Evolutionary conservation across 768 basidiomycete genomes (phyloP).

Genomic region (Xerocomellus chrysenteron): DNA sequence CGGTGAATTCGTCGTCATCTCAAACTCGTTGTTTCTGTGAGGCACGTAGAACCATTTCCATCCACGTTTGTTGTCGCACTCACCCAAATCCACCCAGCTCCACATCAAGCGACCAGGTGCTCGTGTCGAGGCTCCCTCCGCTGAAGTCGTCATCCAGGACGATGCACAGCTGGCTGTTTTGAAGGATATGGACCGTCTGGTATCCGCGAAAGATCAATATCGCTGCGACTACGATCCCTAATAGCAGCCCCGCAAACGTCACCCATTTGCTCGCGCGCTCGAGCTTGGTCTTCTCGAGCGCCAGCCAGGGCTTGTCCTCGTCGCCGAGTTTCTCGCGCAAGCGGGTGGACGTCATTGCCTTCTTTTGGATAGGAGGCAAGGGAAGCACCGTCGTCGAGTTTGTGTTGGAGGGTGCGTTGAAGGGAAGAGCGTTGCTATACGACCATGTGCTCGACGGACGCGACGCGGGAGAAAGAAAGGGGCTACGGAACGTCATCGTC

Average conservation of each 20-base stretch:
- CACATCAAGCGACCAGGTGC: slow-evolving; percentile 48
- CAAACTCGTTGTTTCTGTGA: slow-evolving; percentile 50
- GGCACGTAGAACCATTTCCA: slow-evolving; percentile 5
- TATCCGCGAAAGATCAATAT: slow-evolving; percentile 48
- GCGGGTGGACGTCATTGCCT: slow-evolving; percentile 44
- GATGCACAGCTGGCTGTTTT: slow-evolving; percentile 37
- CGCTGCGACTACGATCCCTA: slow-evolving; percentile 44
- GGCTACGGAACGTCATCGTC: slow-evolving; percentile 54
- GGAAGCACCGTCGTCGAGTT: slow-evolving; percentile 34
- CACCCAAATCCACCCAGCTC: slow-evolving; percentile 54
- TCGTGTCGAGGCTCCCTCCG: slow-evolving; percentile 38
- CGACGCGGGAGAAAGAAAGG: slow-evolving; percentile 69
- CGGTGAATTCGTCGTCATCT: slow-evolving; percentile 47
- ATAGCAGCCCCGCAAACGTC: slow-evolving; percentile 40
- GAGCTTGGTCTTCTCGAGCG: slow-evolving; percentile 32
- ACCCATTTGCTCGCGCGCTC: slow-evolving; percentile 47
- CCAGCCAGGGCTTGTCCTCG: slow-evolving; percentile 47
- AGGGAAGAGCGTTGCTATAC: slow-evolving; percentile 27
- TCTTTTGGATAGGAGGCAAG: slow-evolving; percentile 42
- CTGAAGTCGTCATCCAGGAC: slow-evolving; percentile 53
- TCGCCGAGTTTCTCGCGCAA: slow-evolving; percentile 50
- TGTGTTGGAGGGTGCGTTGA: slow-evolving; percentile 29
- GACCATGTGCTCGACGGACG: slow-evolving; percentile 64
- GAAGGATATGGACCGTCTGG: slow-evolving; percentile 37
- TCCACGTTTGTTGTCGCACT: slow-evolving; percentile 5